These are phyloP conservation scores for Penicillium malachiteum DNA, from an alignment of 495 filamentous ascomycete genomes.

Conservation along the genomic window DNA sequence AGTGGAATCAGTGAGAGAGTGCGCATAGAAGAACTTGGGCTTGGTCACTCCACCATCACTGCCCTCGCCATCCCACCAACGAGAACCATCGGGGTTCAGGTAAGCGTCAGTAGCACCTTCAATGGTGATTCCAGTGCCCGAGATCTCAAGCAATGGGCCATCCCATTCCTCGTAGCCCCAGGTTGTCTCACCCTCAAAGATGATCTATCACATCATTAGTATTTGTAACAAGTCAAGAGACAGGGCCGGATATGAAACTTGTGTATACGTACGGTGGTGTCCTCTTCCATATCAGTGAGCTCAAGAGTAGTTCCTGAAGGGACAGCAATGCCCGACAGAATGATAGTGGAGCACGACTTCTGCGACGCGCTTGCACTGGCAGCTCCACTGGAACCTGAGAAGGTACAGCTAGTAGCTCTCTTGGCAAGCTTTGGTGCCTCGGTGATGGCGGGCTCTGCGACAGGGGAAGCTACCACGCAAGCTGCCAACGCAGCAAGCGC, in stretches of 20 bases:
- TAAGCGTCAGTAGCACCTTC: constrained; percentile 38
- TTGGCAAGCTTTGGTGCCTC: constrained; percentile 21
- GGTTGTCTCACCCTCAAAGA: constrained; percentile 51
- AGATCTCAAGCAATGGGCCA: constrained; percentile 49
- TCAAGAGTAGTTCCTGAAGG: constrained; percentile 53
- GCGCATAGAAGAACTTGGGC: constrained; percentile 58
- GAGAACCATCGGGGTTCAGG: constrained; percentile 41
- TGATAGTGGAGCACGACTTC: constrained; percentile 51
- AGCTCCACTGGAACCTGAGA: constrained; percentile 25
- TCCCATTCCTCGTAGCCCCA: constrained; percentile 55
- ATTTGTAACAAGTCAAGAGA: not conserved
- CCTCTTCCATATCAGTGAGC: constrained; percentile 44
- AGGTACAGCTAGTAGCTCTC: constrained; percentile 21
- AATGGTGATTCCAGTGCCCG: constrained; percentile 48
- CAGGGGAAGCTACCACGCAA: not conserved
- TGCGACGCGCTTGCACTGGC: constrained; percentile 40
- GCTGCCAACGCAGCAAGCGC: not conserved
- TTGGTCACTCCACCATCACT: constrained; percentile 56
- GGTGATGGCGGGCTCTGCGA: constrained; percentile 18
- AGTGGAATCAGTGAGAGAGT: constrained; percentile 38
- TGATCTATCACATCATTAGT: constrained; percentile 32
- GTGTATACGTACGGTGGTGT: constrained; percentile 35
- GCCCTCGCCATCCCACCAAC: constrained; percentile 55
- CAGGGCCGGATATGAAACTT: not conserved
- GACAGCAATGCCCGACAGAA: constrained; percentile 46